Evolutionary conservation across 2,329 filamentous ascomycete species (phyloP), one percentile per base, ranked within the genome.

Genomic region (Aspergillus udagawae): DNA sequence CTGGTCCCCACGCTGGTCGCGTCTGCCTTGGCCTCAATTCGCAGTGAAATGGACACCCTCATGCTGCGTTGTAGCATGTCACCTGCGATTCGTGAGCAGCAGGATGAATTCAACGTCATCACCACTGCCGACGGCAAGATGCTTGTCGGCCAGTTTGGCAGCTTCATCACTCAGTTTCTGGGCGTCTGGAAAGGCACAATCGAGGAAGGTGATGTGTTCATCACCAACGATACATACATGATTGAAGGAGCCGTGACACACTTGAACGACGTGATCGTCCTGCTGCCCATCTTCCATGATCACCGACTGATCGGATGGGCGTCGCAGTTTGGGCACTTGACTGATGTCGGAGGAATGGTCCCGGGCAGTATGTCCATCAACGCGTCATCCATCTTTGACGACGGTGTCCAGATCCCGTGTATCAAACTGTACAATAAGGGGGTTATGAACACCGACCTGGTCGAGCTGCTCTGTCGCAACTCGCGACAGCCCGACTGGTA

Each of bases 21-120:
- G 1, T 76, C 77, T 6, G 74, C 79, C 0, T 70, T 81, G 9
- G 75, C 73, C 8, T 80, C 79, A 0, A 79, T 68, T 17, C 71
- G 79, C 38, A 71, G 75, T 28, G 79, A 82, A 58, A 82, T 82
- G 79, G 79, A 81, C 56, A 78, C 76, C 0, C 69, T 81, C 32
- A 80, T 81, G 73, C 71, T 81, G n/a, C 74, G 79, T 8, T 79
- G 77, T 53, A 76, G 78, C 45, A 81, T 82, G 78, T 80, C 77
- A 2, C 79, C 79, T 0, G 78, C 77, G 0, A 81, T 81, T 45
- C 72, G 79, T 20, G 79, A 81, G 52, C 79, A 81, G 51, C 79
- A 81, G 58, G 79, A 82, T 28, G 79, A 81, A 57, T 82, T 81
- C 67, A 82, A 82, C 32, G 79, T 81, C n/a, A 79, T 81, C 52